Percentiles rank a stretch among this genome's conserved stretches.
Conservation (phyloP, 2,329 filamentous ascomycete species). For the Basipetospora chlamydospora region DNA sequence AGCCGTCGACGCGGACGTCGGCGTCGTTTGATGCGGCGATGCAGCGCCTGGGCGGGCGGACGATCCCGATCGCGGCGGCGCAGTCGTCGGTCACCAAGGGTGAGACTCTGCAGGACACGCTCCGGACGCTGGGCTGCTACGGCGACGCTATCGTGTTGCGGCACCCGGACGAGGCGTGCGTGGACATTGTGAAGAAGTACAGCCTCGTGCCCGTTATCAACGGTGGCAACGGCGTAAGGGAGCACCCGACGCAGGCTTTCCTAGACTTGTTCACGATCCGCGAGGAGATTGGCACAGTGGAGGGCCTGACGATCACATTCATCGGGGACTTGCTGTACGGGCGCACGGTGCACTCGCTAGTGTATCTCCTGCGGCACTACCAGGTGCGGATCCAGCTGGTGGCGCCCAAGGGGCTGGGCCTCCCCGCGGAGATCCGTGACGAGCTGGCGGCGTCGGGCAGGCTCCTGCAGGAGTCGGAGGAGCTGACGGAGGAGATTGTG, state of each 20-base stretch:
- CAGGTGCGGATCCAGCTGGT: conserved; percentile 89
- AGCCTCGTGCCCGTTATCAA: conserved; percentile 90
- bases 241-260: conserved; percentile 96
- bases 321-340: conserved; percentile 86
- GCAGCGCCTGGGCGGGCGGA: conserved; percentile 89
- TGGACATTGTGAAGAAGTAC: conserved; percentile 71
- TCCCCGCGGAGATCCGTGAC: conserved; percentile 62
- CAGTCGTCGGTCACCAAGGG: conserved; percentile 89
- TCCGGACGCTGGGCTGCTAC: conserved; percentile 88
- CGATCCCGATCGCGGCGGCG: conserved; percentile 65
- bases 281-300: conserved; percentile 90
- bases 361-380: conserved; percentile 90
- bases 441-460: conserved; percentile 61
- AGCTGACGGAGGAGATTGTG: conserved; percentile 75
- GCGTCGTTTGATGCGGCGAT: conserved; percentile 95
- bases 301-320: conserved; percentile 92
- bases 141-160: conserved; percentile 91
- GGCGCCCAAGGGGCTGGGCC: conserved; percentile 60
- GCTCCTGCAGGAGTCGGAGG: conserved; percentile 59
- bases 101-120: conserved; percentile 82
- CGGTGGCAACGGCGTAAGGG: conserved; percentile 85
- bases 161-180: conserved; percentile 71
- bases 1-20: conserved; percentile 91
- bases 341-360: conserved; percentile 85
- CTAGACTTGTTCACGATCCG: conserved; percentile 96